Conservation (phyloP, 768 basidiomycete species). For the Terana coerulea region DNA sequence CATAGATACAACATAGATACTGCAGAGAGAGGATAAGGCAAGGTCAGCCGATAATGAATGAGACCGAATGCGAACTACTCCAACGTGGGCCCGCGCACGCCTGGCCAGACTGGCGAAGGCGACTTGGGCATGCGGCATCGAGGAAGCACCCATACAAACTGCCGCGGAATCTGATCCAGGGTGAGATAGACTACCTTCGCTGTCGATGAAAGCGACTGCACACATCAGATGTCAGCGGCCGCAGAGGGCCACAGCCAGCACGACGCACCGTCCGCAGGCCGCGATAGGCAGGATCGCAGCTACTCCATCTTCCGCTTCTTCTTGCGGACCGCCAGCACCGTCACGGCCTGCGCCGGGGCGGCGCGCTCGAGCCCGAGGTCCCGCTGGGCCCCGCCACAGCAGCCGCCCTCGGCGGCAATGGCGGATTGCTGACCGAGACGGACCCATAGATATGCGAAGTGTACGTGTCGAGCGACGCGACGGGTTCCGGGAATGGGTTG, state of each 20-base stretch:
- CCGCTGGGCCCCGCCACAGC: constrained; percentile 7
- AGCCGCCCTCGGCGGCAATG: constrained; percentile 24
- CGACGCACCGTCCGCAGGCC: too few species aligned
- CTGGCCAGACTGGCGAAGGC: too few species aligned
- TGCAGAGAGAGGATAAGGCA: neutral
- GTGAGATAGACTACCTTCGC: constrained; percentile 4
- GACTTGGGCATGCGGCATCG: neutral
- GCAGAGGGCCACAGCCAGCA: too few species aligned
- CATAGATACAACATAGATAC: too few species aligned
- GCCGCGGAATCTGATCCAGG: neutral
- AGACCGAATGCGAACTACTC: too few species aligned
- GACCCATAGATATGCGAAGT: constrained; percentile 55
- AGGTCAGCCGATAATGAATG: too few species aligned
- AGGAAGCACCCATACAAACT: neutral
- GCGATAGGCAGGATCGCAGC: neutral
- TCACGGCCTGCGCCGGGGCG: constrained; percentile 36
- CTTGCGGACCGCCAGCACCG: constrained; percentile 57
- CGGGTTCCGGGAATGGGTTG: constrained; percentile 66
- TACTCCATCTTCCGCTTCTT: constrained; percentile 33
- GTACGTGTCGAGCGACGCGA: constrained; percentile 59
- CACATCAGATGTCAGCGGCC: constrained; percentile 3
- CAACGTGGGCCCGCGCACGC: too few species aligned
- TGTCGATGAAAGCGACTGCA: neutral
- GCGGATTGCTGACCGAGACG: constrained; percentile 47
- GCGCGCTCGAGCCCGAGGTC: constrained; percentile 3